A percentile compares a stretch with the other conserved stretches of the same genome.
Evolutionary conservation across 768 basidiomycete genomes (phyloP).

Genomic region (Kwoniella dejecticola): DNA sequence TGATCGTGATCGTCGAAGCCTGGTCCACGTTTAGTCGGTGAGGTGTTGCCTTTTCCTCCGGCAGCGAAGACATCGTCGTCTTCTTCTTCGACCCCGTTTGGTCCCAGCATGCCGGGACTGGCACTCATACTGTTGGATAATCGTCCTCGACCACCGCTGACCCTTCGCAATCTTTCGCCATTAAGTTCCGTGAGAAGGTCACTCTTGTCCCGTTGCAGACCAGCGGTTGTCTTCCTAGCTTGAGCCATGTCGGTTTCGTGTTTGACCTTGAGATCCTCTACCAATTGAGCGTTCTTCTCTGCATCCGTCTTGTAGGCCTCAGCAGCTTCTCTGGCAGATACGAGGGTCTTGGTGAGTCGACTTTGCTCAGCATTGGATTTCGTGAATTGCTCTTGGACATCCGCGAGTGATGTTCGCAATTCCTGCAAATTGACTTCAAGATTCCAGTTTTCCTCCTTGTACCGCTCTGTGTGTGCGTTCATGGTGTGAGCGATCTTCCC

Average conservation of each 20-base stretch:
- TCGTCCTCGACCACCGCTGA: slow-evolving; percentile 34
- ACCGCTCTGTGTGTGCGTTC: slow-evolving; percentile 66
- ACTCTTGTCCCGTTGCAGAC: slow-evolving; percentile 85
- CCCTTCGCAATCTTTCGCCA: slow-evolving; percentile 47
- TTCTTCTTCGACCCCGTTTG: slow-evolving; percentile 43
- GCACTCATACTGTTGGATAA: slow-evolving; percentile 35
- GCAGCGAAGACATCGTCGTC: slow-evolving; percentile 57
- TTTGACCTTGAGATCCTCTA: slow-evolving; percentile 78
- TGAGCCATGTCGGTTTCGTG: slow-evolving; percentile 95
- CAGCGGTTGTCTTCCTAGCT: slow-evolving; percentile 81
- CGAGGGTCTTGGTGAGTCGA: slow-evolving; percentile 73
- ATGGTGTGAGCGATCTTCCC: too few species aligned
- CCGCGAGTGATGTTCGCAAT: slow-evolving; percentile 68
- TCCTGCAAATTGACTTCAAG: slow-evolving; percentile 92
- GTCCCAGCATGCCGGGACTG: slow-evolving; percentile 41
- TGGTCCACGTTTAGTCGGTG: slow-evolving; percentile 48
- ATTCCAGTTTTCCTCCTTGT: slow-evolving; percentile 99
- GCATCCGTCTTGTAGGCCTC: slow-evolving; percentile 86
- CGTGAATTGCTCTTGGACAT: slow-evolving; percentile 66
- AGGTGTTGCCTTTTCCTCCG: slow-evolving; percentile 40
- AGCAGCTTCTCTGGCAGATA: slow-evolving; percentile 69
- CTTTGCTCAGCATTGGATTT: slow-evolving; percentile 82
- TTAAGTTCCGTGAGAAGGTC: slow-evolving; percentile 84
- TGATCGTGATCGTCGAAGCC: slow-evolving; percentile 53
- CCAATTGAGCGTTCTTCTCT: slow-evolving; percentile 66